These are phyloP conservation scores for Citrullus amarus DNA, from an alignment of 306 rosid genomes.

Conservation along the genomic window DNA sequence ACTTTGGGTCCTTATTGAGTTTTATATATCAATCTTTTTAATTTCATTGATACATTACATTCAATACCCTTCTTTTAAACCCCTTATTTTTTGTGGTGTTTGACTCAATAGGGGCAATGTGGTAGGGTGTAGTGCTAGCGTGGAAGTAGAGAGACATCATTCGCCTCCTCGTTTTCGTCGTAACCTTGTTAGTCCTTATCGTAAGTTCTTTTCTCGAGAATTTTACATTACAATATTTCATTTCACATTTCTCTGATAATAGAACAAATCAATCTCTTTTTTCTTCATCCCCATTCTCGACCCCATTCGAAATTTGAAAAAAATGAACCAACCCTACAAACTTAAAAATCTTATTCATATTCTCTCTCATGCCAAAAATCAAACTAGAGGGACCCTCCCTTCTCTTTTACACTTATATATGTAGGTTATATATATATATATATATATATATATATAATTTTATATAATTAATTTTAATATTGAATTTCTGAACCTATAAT, in stretches of 20 bases:
- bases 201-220: neutral
- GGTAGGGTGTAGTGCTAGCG: neutral
- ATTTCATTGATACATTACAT: neutral
- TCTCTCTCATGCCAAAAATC: neutral
- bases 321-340: neutral
- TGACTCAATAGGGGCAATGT: constrained; percentile 14
- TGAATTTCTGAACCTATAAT: neutral
- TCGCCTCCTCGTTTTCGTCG: neutral
- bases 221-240: neutral
- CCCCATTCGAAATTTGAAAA: neutral
- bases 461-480: neutral
- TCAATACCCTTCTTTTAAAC: neutral
- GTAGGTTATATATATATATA: neutral
- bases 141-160: neutral
- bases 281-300: neutral
- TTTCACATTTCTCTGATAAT: neutral
- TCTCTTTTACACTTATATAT: neutral
- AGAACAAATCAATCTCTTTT: neutral
- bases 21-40: neutral
- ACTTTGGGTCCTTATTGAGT: constrained; percentile 13
- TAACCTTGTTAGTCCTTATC: neutral
- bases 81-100: constrained; percentile 16
- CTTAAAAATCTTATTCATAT: neutral
- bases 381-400: neutral
- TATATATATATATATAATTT: neutral